Conservation (phyloP, 768 basidiomycete species). For the Leccinum olivaceopallidum region DNA sequence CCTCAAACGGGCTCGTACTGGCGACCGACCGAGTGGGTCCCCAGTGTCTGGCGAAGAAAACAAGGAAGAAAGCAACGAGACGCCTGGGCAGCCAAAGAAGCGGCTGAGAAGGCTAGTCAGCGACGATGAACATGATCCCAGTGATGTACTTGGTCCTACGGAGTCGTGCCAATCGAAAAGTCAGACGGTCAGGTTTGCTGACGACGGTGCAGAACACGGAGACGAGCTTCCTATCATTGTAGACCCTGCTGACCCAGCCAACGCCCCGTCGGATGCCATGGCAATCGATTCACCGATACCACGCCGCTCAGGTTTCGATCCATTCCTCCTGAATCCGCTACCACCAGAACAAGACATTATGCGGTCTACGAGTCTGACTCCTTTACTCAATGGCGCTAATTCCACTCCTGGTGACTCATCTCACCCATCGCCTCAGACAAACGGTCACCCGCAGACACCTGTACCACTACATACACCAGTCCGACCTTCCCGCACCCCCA, state of each 20-base stretch:
- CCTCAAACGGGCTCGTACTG: constrained; percentile 69
- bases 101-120: constrained; percentile 47
- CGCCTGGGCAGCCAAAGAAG: constrained; percentile 49
- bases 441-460: constrained; percentile 15
- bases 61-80: constrained; percentile 39
- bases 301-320: constrained; percentile 47
- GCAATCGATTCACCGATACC: constrained; percentile 37
- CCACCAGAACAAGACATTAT: constrained; percentile 33
- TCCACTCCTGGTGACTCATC: constrained; percentile 4
- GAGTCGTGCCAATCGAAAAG: constrained; percentile 35
- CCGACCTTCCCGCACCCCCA: constrained; percentile 11
- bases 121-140: constrained; percentile 49
- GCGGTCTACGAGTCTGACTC: constrained; percentile 23
- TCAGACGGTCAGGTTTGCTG: constrained; percentile 53
- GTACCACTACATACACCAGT: background rate
- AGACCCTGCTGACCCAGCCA: constrained; percentile 5
- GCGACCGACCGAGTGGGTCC: constrained; percentile 51
- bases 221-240: constrained; percentile 17
- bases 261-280: constrained; percentile 31
- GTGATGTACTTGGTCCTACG: constrained; percentile 39
- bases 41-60: constrained; percentile 49
- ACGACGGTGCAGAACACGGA: constrained; percentile 25
- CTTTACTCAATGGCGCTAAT: constrained; percentile 25
- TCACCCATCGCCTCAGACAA: constrained; percentile 12
- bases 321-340: constrained; percentile 54